Conservation (phyloP, 2,329 filamentous ascomycete genomes). For the Parafenestella ontariensis region DNA sequence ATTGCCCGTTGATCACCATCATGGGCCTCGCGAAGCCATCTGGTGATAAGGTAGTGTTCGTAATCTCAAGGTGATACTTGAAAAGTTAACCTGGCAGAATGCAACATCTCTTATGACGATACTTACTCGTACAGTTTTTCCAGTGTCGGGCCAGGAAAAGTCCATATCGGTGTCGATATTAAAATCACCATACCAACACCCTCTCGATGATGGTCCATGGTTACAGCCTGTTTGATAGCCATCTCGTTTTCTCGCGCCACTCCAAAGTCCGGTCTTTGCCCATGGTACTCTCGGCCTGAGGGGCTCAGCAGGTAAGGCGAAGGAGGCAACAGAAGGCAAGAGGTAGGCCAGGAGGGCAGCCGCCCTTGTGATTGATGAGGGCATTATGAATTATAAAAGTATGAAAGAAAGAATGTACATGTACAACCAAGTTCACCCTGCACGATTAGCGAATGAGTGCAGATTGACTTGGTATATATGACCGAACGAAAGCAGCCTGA, state of each 20-base stretch:
- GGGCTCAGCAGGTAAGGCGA: conserved; percentile 19
- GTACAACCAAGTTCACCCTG: conserved; percentile 3
- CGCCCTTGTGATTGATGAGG: conserved; percentile 4
- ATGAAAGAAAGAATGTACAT: conserved; percentile 11
- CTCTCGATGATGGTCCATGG: conserved; percentile 31
- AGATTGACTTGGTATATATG: conserved; percentile 1
- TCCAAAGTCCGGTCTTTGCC: conserved; percentile 25
- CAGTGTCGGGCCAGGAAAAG: conserved; percentile 51
- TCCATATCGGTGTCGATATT: conserved; percentile 56
- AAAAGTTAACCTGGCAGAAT: conserved; percentile 7
- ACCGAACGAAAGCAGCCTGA: conserved; percentile 15
- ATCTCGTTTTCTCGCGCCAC: conserved; percentile 10
- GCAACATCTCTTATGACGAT: background rate
- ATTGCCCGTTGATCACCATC: conserved; percentile 55
- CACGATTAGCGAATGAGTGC: conserved; percentile 6
- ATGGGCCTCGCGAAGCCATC: conserved; percentile 54
- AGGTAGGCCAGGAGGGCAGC: conserved; percentile 21
- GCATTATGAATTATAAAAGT: conserved; percentile 16
- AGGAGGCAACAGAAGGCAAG: conserved; percentile 21
- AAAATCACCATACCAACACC: conserved; percentile 40
- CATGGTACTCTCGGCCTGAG: conserved; percentile 32
- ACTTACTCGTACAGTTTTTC: conserved; percentile 43
- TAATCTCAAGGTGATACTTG: conserved; percentile 55
- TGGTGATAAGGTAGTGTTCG: conserved; percentile 53
- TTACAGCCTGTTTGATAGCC: conserved; percentile 24